These are phyloP conservation scores for Ilyonectria robusta DNA, from an alignment of 2,329 filamentous ascomycete genomes.

Conservation along the genomic window DNA sequence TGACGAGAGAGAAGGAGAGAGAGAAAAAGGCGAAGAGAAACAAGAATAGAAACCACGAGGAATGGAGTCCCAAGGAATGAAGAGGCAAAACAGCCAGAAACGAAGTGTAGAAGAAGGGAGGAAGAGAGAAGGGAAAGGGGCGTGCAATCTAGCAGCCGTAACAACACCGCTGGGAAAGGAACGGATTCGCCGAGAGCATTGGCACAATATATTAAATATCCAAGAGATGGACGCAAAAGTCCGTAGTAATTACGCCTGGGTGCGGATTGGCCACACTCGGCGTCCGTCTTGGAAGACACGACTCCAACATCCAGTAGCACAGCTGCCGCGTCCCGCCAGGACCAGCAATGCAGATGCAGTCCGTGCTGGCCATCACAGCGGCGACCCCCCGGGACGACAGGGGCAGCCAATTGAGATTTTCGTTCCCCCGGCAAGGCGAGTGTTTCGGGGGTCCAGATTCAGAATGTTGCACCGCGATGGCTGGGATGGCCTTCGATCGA, in stretches of 20 bases:
- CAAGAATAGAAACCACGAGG: background rate
- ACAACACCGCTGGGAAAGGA: slow-evolving; percentile 1
- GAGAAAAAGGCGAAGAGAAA: background rate
- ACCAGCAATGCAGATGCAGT: background rate
- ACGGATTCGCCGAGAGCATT: slow-evolving; percentile 12
- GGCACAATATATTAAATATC: slow-evolving; percentile 15
- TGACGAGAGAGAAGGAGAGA: background rate
- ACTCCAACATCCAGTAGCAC: background rate
- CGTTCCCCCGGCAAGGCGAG: slow-evolving; percentile 2
- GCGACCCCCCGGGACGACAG: background rate
- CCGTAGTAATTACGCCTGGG: background rate
- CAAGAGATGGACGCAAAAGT: background rate
- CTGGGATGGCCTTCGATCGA: slow-evolving; percentile 11
- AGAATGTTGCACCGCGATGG: slow-evolving; percentile 25
- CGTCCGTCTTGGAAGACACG: background rate
- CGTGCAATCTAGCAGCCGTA: slow-evolving; percentile 13
- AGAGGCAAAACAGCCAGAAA: slow-evolving; percentile 1
- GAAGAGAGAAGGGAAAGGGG: slow-evolving; percentile 11
- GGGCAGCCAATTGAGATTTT: slow-evolving; percentile 2
- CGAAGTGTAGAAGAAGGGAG: slow-evolving; percentile 5
- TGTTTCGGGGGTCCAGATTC: slow-evolving; percentile 29
- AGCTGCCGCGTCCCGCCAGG: background rate
- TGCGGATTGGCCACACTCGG: background rate
- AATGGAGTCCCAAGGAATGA: slow-evolving; percentile 2
- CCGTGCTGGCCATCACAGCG: background rate